Evolutionary conservation across 139 green algal genomes (phyloP), one percentile per base, ranked within the genome.

Genomic region (Chlorella sp.): DNA sequence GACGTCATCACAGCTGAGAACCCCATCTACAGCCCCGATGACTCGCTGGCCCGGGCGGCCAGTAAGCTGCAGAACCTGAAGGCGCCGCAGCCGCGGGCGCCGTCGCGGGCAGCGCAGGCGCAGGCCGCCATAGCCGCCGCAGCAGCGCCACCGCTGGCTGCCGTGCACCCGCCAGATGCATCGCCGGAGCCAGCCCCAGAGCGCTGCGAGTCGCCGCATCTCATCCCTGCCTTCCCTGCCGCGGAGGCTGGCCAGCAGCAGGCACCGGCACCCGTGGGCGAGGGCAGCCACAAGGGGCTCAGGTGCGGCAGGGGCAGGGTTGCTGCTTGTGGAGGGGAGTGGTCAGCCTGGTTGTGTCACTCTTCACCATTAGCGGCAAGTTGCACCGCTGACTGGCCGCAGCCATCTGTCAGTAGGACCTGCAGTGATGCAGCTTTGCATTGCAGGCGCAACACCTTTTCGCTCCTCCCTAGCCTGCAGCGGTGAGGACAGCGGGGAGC

Each of bases 21-120:
- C 17, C 81, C 72, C 1, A 34, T 82, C 11, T 86, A 86, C 60
- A 67, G 30, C 16, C 72, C 73, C 38, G 72, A 87, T 18, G 82
- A 81, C 70, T 75, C 39, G 17, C 72, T 88, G 38, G 73, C 51
- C 30, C 74, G 64, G 47, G 85, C 79, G 26, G 85, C 85, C 55
- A 86, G 62, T 47, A 88, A 88, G 83, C n/a, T 88, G 32, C 41
- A 47, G 25, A 36, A 44, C 57, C 83, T 88, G 21, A 81, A 88
- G 32, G 71, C 70, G 28, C 70, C 62, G 32, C 56, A 26, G 34
- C 39, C 15, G 9, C 47, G 13, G 28, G 25, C 2, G 11, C 41
- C 44, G 12, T 34, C 64, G 15, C 73, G 57, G 15, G 13, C 20
- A 1, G 21, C 16, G 26, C 71, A n/a, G n/a, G 41, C 71, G 21